Conservation (phyloP, 371 early-diverging fungal species). For the Apophysomyces variabilis region DNA sequence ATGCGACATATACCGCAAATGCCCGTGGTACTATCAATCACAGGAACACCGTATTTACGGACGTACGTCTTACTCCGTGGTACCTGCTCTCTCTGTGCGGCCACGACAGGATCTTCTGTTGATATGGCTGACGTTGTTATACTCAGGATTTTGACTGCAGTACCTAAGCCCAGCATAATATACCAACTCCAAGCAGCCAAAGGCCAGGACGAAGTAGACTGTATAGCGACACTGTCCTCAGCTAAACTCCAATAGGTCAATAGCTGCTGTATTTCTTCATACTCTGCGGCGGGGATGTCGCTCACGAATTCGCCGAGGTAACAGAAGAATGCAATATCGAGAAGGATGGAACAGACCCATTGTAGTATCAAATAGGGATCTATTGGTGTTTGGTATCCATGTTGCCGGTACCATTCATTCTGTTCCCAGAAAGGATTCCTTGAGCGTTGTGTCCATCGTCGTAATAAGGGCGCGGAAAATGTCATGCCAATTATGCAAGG, state of each 20-base stretch:
- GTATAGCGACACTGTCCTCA: neutral
- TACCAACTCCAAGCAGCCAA: conserved; percentile 26
- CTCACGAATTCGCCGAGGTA: conserved; percentile 43
- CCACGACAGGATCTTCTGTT: conserved; percentile 60
- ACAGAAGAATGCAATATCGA: conserved; percentile 49
- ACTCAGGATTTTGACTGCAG: conserved; percentile 41
- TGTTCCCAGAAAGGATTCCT: conserved; percentile 35
- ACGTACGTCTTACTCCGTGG: conserved; percentile 70
- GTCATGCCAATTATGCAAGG: neutral
- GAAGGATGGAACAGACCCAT: conserved; percentile 48
- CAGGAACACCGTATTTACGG: conserved; percentile 69
- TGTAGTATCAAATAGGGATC: conserved; percentile 61
- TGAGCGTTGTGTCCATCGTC: neutral
- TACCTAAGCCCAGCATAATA: conserved; percentile 33
- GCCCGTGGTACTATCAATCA: conserved; percentile 62
- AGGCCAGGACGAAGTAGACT: conserved; percentile 19
- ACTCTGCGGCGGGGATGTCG: neutral
- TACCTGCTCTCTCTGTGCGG: conserved; percentile 32
- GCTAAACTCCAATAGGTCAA: conserved; percentile 2
- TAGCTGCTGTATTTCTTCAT: neutral
- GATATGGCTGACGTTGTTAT: conserved; percentile 50
- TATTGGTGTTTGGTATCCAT: conserved; percentile 65
- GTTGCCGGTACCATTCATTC: conserved; percentile 65
- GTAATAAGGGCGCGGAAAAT: neutral
- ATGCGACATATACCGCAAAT: conserved; percentile 79